Base-by-base conservation (phyloP, 2,329 filamentous ascomycete species). In the Aureobasidium sp. region DNA sequence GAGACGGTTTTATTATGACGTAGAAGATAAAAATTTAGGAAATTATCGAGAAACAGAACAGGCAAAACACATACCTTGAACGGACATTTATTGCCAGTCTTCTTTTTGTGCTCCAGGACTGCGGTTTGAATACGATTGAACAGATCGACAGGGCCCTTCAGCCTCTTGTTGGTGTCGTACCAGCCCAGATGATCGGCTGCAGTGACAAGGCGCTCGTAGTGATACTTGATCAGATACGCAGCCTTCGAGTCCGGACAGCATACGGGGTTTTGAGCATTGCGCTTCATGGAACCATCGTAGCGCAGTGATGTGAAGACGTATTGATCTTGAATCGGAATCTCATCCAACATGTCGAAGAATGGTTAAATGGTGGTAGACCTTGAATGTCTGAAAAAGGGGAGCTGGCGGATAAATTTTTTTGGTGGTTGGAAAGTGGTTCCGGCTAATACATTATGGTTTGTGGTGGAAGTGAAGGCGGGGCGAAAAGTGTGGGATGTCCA, bases 191-290 rank as follows among this genome's bases (percentile, higher is more conserved):
- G 69, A 57, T 71, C 63, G 21, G 77, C 74, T 38, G 77, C 74
- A 62, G 74, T 77, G n/a, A 89, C 74, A 65, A 95, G 79, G 50
- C 90, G 84, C 65, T 90, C 85, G 80, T 58, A 62, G 66, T 95
- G 90, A 60, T 84, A 84, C 55, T 82, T 75, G 14, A 93, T 78
- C 77, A 94, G 88, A 68, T 94, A 94, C 60, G 88, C 0, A 84
- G 79, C 7, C 81, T 86, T 6, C 71, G 63, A 22, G 73, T 69
- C 22, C 63, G 58, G 60, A 71, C 63, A 65, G 38, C 75, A 84
- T 16, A 74, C 78, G 44, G 24, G 62, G 60, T 62, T 62, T 60
- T 35, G 73, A 67, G 56, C 74, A 63, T 27, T 61, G 54, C 58
- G 53, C 60, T 61, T 60, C 59, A 60, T 21, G 64, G 61, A 62